phyloP scores from a whole-genome alignment of 106 monocot genomes.

The Ottelia alismoides region DNA sequence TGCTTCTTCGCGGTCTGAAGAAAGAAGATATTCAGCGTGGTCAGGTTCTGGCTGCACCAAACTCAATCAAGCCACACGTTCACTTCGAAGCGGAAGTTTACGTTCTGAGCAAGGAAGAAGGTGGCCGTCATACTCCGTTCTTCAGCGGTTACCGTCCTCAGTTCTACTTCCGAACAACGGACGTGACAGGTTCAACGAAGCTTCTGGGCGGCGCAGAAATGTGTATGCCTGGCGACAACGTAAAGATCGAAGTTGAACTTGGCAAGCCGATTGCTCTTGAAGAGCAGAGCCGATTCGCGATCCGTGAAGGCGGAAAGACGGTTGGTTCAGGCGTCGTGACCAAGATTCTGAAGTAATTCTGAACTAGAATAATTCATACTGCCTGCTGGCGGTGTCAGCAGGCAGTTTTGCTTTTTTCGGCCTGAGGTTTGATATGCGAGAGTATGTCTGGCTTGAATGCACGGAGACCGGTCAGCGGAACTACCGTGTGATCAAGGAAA shows the following conservation, averaged over 20 bases:
- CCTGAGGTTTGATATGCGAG: no score
- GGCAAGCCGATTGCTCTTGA: conserved; percentile 18
- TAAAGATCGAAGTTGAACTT: conserved; percentile 29
- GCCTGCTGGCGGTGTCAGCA: no score
- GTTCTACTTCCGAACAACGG: conserved; percentile 34
- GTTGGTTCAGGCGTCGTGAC: conserved; percentile 15
- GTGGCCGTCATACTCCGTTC: conserved; percentile 30
- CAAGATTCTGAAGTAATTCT: no score
- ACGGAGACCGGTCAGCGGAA: no score
- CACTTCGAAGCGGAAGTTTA: conserved; percentile 16
- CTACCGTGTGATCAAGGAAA: no score
- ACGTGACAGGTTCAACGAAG: conserved; percentile 21
- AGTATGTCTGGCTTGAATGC: no score
- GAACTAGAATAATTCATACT: no score
- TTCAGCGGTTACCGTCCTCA: conserved; percentile 25
- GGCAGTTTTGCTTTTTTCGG: no score
- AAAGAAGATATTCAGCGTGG: conserved; percentile 21
- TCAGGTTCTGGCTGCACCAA: conserved; percentile 17
- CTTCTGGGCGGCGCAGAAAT: conserved; percentile 22
- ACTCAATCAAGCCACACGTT: conserved; percentile 16
- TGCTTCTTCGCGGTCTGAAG: conserved; percentile 20
- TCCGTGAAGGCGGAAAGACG: conserved; percentile 23
- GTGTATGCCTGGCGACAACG: conserved; percentile 30
- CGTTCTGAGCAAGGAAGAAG: conserved; percentile 26
- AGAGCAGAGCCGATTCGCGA: conserved; percentile 17